Evolutionary conservation across 1,284 basidiomycete genomes (phyloP).

Genomic region (Heterobasidion occidentale): DNA sequence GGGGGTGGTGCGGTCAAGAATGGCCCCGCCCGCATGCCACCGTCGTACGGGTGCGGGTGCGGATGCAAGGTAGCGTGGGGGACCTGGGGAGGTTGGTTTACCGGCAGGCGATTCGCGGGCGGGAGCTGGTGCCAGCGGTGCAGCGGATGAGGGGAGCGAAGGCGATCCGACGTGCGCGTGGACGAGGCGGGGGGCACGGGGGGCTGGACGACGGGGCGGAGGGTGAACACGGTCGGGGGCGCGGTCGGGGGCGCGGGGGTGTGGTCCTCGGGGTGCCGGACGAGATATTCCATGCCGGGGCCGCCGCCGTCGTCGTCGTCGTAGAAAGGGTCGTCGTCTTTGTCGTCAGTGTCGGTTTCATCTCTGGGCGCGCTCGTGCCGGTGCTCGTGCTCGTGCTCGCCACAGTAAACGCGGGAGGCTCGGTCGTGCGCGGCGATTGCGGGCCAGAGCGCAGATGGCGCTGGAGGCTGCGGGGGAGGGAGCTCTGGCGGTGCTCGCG

Average conservation of each 20-base stretch:
- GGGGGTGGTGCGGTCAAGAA: too few relatives aligned
- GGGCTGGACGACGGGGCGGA: slow-evolving; percentile 2
- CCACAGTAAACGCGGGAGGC: slow-evolving; percentile 5
- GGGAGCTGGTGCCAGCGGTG: not conserved
- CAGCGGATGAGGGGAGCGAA: not conserved
- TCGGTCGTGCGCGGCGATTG: slow-evolving; percentile 17
- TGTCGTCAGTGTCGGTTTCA: not conserved
- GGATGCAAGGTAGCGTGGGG: slow-evolving; percentile 7
- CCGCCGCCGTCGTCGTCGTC: not conserved
- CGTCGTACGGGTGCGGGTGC: not conserved
- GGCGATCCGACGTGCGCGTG: not conserved
- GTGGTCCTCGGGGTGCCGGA: not conserved
- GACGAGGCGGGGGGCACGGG: not conserved
- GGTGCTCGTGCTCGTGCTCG: not conserved
- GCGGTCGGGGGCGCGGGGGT: too few relatives aligned
- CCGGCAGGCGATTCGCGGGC: not conserved
- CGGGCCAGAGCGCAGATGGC: slow-evolving; percentile 33
- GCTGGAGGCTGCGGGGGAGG: slow-evolving; percentile 38
- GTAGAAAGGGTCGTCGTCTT: not conserved
- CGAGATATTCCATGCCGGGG: not conserved
- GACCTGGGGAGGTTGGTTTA: not conserved
- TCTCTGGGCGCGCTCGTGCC: not conserved
- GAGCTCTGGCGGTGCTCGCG: slow-evolving; percentile 28
- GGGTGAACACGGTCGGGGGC: not conserved
- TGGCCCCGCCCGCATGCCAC: too few relatives aligned